Base-by-base conservation (phyloP, 169 alveolate genomes). In the Amoebophrya sp. region DNA sequence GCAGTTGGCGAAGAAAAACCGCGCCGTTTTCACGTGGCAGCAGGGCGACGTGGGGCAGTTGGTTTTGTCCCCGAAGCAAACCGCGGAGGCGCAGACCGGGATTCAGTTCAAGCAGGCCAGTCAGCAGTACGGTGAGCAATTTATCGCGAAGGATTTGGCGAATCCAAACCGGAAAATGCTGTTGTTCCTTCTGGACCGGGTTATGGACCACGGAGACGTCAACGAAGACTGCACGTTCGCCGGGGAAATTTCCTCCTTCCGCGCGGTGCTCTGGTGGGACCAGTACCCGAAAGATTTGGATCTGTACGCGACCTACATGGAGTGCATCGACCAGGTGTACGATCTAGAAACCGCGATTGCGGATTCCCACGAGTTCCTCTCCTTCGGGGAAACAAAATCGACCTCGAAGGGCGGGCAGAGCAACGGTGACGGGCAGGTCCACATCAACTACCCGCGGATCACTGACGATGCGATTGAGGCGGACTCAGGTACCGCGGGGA, bases 191-290 rank as follows among this genome's bases (percentile, higher is more conserved):
- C 32, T 66, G 38, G 83, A 66, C 83, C 83, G 83, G 29, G 32
- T 12, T 2, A 66, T 66, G 83, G 83, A 66, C 35, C 83, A 66
- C 35, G 83, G 83, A 0, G 18, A 2, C 83, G 35, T 66, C 32
- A 66, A 66, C 32, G 83, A 66, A 25, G 83, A 66, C 83, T 66
- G 83, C 32, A 66, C 83, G 32, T 66, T 25, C 83, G 83, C 35
- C 10, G 83, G 83, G 35, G 83, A 66, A 25, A 25, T 66, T 2
- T 66, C 83, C 83, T 25, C 39, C 35, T 66, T 66, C 35, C 83
- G 83, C 83, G 83, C 83, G 7, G 83, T 66, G 38, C 83, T 66
- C 10, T 66, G 83, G 83, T 66, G 83, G 83, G 32, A 25, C 83
- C 35, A 66, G 35, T 66, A 66, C 35, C 83, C 83, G 83, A 66